Evolutionary conservation across 2,329 filamentous ascomycete genomes (phyloP), one percentile per base, ranked within the genome.

Genomic region (Knoxdaviesia proteae): DNA sequence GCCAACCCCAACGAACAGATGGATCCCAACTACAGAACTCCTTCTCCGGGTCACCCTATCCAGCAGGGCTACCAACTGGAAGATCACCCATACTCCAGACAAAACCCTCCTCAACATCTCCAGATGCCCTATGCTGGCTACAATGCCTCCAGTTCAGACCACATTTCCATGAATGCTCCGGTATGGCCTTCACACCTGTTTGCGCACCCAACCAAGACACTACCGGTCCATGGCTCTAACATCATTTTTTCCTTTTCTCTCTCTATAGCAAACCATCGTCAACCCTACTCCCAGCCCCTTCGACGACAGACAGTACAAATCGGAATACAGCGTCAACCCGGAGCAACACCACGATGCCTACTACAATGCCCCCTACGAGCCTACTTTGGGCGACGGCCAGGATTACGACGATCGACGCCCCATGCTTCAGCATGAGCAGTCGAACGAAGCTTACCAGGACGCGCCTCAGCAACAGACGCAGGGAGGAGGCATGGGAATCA

Each of bases 281-380:
- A 20, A n/a, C 7, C 34, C 32, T 42, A 29, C 42, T 45, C 45
- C 8, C 35, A 11, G 11, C 42, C 56, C 58, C 7, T 68, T 70
- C 46, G 64, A 65, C 32, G 61, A 58, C 42, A 20, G 20, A 20
- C 20, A 20, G 20, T 20, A 20, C 20, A 20, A 20, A 3, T 20
- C 20, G 45, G 80, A 86, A 44, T 87, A 90, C 57, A 67, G 76
- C 4, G 61, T 94, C 47, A 77, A 84, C 53, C 86, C 88, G 7
- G 78, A 92, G 56, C 77, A 78, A 45, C 84, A 94, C 53, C 84
- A 90, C 55, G 84, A 94, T 58, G 73, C 75, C 44, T 94, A 94
- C 63, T 88, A 81, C 58, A 83, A 78, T 51, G 75, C 80, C 50
- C 80, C 84, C 1, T 93, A 93, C 58, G 72, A 86, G 49, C 81